Conservation (phyloP, 192 early-diverging fungal species). For the Glomus cerebriforme region DNA sequence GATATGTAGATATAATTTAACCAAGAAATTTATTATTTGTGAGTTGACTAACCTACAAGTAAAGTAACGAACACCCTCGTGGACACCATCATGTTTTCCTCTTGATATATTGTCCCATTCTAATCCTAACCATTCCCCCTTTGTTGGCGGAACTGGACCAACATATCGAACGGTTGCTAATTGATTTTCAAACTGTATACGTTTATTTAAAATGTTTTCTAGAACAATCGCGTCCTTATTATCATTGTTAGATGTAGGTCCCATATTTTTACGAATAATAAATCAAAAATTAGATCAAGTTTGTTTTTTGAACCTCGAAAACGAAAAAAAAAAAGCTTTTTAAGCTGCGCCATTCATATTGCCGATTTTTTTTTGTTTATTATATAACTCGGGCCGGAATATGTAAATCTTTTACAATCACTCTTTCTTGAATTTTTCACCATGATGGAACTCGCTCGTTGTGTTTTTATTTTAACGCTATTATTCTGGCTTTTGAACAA, state of each 20-base stretch:
- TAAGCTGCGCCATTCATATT: no score
- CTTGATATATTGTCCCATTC: constrained; percentile 63
- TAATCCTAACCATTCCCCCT: constrained; percentile 61
- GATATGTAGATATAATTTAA: background rate
- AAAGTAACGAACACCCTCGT: constrained; percentile 56
- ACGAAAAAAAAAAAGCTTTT: no score
- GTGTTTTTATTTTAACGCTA: background rate
- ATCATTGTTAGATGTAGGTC: background rate
- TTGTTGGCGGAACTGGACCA: constrained; percentile 47
- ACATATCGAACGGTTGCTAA: constrained; percentile 53
- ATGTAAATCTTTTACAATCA: no score
- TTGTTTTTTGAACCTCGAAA: no score
- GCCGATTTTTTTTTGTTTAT: no score
- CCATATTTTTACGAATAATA: background rate
- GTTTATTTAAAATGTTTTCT: constrained; percentile 26
- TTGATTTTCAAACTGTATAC: constrained; percentile 47
- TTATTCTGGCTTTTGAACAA: background rate
- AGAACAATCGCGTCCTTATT: background rate
- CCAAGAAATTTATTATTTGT: background rate
- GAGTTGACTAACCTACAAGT: constrained; percentile 44
- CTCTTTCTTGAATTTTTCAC: background rate
- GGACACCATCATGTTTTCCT: constrained; percentile 63
- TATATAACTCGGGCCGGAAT: no score
- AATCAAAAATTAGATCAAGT: no score
- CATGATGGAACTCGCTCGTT: background rate